These are phyloP conservation scores for Ricinus communis DNA, from an alignment of 345 rosid genomes.

Conservation along the genomic window DNA sequence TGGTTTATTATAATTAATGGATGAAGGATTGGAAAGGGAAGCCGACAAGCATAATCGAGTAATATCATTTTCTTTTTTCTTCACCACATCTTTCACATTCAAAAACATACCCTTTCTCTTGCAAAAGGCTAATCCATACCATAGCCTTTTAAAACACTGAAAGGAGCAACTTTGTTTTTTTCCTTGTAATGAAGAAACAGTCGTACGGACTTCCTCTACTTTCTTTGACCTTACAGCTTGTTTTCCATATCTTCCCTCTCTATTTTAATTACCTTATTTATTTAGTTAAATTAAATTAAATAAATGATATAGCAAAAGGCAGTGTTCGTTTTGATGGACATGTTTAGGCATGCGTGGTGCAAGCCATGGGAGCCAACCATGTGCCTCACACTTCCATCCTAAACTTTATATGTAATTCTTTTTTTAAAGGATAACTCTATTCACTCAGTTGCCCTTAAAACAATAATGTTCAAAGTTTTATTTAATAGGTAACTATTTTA, in stretches of 20 bases:
- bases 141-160: too few species aligned
- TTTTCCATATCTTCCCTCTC: background rate
- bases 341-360: slow-evolving; percentile 31
- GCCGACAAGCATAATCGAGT: slow-evolving; percentile 47
- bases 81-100: slow-evolving; percentile 2
- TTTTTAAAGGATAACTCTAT: too few species aligned
- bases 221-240: slow-evolving; percentile 10
- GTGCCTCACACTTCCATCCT: background rate
- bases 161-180: slow-evolving; percentile 10
- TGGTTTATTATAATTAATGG: too few species aligned
- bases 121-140: too few species aligned
- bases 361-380: slow-evolving; percentile 18
- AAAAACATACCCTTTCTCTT: background rate
- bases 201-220: slow-evolving; percentile 13
- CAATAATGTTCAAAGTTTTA: too few species aligned
- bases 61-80: slow-evolving; percentile 36
- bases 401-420: too few species aligned
- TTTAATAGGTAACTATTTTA: too few species aligned
- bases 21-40: background rate
- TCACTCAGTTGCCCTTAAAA: too few species aligned
- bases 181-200: background rate
- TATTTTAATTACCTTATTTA: background rate
- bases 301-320: too few species aligned
- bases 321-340: background rate
- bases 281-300: too few species aligned